Base-by-base conservation (phyloP, 2,329 filamentous ascomycete species). In the Sarocladium kiliense region DNA sequence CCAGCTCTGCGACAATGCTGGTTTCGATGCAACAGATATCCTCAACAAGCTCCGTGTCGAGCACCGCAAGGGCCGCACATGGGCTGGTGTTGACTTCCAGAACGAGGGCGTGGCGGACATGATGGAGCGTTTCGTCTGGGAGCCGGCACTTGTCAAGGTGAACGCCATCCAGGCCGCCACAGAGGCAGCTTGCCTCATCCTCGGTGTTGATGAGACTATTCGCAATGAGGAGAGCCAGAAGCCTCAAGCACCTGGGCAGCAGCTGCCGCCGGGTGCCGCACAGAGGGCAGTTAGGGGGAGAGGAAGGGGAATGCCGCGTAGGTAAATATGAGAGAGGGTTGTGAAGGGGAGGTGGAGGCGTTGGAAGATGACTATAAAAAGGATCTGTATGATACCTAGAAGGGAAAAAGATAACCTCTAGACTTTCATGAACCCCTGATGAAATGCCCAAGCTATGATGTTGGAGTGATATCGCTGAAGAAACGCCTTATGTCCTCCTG, bases 181-280 rank as follows among this genome's bases (percentile, higher is more conserved):
- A 30, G 94, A 99, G 76, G 94, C 94, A 21, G 89, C 88, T 63
- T 99, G 94, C 76, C 76, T 99, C 76, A 97, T 99, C 63, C 76
- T 99, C 65, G 88, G 91, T 64, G 94, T 99, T 56, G 94, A 99
- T 68, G 94, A 99, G 84, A 99, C 94, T 32, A 97, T 99, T 74
- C 91, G 86, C 74, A 99, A 99, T 74, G 91, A 99, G 77, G 92
- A 97, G 77, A 96, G 90, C 66, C 82, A 86, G 64, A 79, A 85
- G 71, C 88, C 92, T 23, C 89, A 96, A 72, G 91, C 85, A 9
- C 93, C 93, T 0, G 81, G 84, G 55, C 80, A 88, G 71, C 81
- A 84, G 19, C 77, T 92, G 62, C 89, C 88, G 3, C 86, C 87
- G 1, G 89, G 88, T 62, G 92, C 93, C 21, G 92, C 93, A 11